A percentile compares a stretch with the other conserved stretches of the same genome.
These are phyloP conservation scores for Penicillium argentinense DNA, from an alignment of 495 filamentous ascomycete genomes.

Conservation along the genomic window DNA sequence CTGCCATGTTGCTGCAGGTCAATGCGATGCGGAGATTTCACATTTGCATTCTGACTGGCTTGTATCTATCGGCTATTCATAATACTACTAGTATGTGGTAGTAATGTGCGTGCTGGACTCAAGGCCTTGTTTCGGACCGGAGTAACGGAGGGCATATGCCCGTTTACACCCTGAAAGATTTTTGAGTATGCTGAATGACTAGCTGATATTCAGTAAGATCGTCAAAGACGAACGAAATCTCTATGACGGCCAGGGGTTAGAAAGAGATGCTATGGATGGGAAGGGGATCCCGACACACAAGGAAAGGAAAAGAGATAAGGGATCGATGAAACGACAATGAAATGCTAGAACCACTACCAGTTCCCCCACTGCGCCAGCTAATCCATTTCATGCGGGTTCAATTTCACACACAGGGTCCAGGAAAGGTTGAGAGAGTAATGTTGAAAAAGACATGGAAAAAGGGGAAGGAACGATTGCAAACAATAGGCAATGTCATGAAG, in stretches of 20 bases:
- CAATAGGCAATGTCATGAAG: slow-evolving; percentile 22
- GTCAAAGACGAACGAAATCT: background rate
- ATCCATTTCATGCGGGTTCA: slow-evolving; percentile 22
- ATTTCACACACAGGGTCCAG: slow-evolving; percentile 1
- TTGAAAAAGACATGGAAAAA: slow-evolving; percentile 1
- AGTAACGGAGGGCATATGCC: too few species aligned
- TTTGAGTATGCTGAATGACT: too few species aligned
- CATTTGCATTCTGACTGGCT: too few species aligned
- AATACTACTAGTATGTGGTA: too few species aligned
- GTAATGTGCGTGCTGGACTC: too few species aligned
- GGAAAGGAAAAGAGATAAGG: slow-evolving; percentile 3
- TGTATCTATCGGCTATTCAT: too few species aligned
- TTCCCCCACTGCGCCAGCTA: slow-evolving; percentile 22
- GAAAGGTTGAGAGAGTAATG: background rate
- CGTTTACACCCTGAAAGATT: too few species aligned
- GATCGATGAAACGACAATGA: slow-evolving; percentile 3
- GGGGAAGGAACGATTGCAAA: slow-evolving; percentile 1
- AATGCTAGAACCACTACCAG: slow-evolving; percentile 3
- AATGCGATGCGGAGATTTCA: too few species aligned
- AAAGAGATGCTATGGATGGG: slow-evolving; percentile 9
- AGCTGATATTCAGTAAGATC: background rate
- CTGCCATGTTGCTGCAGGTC: too few species aligned
- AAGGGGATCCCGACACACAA: background rate
- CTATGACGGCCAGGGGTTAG: slow-evolving; percentile 11
- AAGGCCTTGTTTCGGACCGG: too few species aligned